phyloP scores from a whole-genome alignment of 2,329 filamentous ascomycete genomes.

The Ambrosiella beaveri region DNA sequence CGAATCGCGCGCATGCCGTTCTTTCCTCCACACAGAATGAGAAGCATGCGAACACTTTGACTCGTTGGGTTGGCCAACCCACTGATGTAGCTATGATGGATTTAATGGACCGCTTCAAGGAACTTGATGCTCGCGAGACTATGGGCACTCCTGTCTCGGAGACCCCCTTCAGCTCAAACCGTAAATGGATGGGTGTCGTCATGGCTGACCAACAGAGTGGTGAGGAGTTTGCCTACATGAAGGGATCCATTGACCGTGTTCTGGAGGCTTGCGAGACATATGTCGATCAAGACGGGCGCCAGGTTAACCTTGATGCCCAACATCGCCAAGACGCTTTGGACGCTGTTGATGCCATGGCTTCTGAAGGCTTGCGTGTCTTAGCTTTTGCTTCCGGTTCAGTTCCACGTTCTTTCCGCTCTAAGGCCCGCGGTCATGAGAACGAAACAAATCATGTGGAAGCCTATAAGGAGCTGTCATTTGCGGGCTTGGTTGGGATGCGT shows the following conservation, averaged over 20 bases:
- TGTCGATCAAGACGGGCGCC: conserved; percentile 66
- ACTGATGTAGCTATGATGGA: conserved; percentile 97
- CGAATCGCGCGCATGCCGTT: conserved; percentile 39
- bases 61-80: conserved; percentile 89
- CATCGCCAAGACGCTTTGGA: conserved; percentile 56
- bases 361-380: conserved; percentile 75
- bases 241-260: conserved; percentile 80
- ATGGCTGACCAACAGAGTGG: conserved; percentile 46
- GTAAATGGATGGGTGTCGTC: conserved; percentile 98
- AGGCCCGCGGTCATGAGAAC: conserved; percentile 24
- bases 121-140: conserved; percentile 77
- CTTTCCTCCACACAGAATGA: conserved; percentile 66
- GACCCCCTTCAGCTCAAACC: conserved; percentile 88
- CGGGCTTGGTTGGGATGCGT: conserved; percentile 90
- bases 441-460: conserved; percentile 45
- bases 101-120: conserved; percentile 73
- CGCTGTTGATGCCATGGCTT: conserved; percentile 74
- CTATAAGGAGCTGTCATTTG: conserved; percentile 73
- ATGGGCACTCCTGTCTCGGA: conserved; percentile 70
- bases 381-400: conserved; percentile 79
- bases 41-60: conserved; percentile 32
- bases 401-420: conserved; percentile 24
- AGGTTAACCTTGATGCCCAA: conserved; percentile 66
- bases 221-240: conserved; percentile 80
- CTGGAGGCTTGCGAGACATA: conserved; percentile 81